These are phyloP conservation scores for Sclerotinia minor DNA, from an alignment of 2,329 filamentous ascomycete species.

Conservation along the genomic window DNA sequence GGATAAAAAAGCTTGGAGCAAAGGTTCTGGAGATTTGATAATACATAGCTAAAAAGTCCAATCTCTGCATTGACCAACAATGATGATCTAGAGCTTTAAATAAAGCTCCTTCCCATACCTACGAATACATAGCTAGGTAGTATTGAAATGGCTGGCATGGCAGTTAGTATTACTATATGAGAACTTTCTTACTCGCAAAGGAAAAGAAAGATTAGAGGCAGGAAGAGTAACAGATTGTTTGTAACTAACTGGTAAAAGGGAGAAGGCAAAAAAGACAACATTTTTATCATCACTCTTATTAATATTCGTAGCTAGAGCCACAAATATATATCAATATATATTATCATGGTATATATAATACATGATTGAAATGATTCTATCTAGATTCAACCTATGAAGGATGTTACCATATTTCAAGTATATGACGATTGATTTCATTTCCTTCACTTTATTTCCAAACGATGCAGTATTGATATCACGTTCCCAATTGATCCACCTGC, in stretches of 20 bases:
- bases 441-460: not conserved
- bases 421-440: too few species aligned
- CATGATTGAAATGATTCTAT: not conserved
- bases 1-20: not conserved
- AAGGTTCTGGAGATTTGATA: not conserved
- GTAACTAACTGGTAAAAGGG: not conserved
- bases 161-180: not conserved
- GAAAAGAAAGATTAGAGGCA: not conserved
- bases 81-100: not conserved
- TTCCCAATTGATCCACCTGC: not conserved
- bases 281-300: too few species aligned
- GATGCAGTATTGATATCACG: too few species aligned
- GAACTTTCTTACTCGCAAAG: too few species aligned
- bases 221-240: not conserved
- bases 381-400: not conserved
- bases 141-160: not conserved
- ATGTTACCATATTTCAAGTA: too few species aligned
- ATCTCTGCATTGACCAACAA: conserved; percentile 10
- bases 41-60: not conserved
- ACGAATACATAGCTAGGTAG: not conserved
- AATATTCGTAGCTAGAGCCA: too few species aligned
- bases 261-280: not conserved
- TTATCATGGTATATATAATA: too few species aligned
- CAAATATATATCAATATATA: too few species aligned
- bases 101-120: not conserved